Conservation (phyloP, 352 stramenopile genomes). For the Globisporangium apiculatum region DNA sequence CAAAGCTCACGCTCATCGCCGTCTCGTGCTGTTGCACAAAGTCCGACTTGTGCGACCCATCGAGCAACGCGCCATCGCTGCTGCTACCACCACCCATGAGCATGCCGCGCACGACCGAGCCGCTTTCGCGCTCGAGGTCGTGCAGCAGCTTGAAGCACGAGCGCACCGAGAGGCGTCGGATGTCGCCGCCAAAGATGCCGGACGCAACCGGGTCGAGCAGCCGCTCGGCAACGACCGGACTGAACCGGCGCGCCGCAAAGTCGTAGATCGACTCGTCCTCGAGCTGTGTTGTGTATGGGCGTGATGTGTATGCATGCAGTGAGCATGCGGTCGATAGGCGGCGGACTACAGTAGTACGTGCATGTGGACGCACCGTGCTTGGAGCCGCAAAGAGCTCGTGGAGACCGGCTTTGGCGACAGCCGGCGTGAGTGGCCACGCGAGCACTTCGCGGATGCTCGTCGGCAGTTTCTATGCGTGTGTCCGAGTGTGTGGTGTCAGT, state of each 20-base stretch:
- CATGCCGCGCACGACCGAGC: slow-evolving; percentile 74
- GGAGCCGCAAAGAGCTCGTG: slow-evolving; percentile 53
- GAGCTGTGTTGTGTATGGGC: slow-evolving; percentile 6
- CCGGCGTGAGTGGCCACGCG: slow-evolving; percentile 48
- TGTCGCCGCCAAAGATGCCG: slow-evolving; percentile 86
- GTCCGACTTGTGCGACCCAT: slow-evolving; percentile 57
- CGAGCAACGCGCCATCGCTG: slow-evolving; percentile 39
- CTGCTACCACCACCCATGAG: slow-evolving; percentile 29
- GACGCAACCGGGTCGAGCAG: slow-evolving; percentile 77
- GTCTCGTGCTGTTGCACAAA: slow-evolving; percentile 67
- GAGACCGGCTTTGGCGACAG: slow-evolving; percentile 49
- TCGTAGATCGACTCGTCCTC: slow-evolving; percentile 79
- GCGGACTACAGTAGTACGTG: background rate
- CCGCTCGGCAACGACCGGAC: slow-evolving; percentile 62
- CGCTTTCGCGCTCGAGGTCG: slow-evolving; percentile 69
- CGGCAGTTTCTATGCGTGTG: slow-evolving; percentile 47
- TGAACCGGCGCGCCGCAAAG: slow-evolving; percentile 75
- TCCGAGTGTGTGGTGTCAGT: too few relatives aligned
- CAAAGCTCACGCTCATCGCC: slow-evolving; percentile 84
- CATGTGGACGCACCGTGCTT: slow-evolving; percentile 11
- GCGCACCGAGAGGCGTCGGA: slow-evolving; percentile 65
- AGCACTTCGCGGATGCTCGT: slow-evolving; percentile 45
- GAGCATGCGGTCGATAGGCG: background rate
- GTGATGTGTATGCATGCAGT: too few relatives aligned
- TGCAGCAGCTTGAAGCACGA: slow-evolving; percentile 75